Evolutionary conservation across 1,284 basidiomycete genomes (phyloP), one percentile per base, ranked within the genome.

Genomic region (Cutaneotrichosporon sp.): DNA sequence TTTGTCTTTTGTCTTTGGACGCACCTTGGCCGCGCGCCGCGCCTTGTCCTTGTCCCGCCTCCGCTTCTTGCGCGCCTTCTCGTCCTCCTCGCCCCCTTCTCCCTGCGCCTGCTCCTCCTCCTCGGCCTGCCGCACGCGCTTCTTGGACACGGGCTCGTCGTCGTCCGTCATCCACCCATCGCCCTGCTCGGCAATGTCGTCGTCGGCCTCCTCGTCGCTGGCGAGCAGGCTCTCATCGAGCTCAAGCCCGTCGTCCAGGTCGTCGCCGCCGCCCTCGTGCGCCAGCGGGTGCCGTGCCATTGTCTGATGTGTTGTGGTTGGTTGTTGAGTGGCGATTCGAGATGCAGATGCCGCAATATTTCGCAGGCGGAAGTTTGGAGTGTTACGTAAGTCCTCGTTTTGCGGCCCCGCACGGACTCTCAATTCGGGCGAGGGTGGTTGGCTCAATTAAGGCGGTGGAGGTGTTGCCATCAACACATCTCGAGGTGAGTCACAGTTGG

Each of bases 191-290:
- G 65, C 60, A 10, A 16, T 13, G 3, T 61, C 60, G 2, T 34
- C 54, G 22, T 24, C 60, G 18, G 54, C 68, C 52, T 68, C 67
- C 38, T 62, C 62, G 46, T 68, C 68, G 24, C 29, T 36, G 0
- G 67, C 65, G 3, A 60, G 64, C 25, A 69, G 64, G 31, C 69
- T 68, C n/a, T 67, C 59, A 42, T 70, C 71, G 18, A 71, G 68
- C 50, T 75, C 74, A 49, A 75, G 72, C 24, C 64, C 73, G 62
- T 79, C 75, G 62, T 79, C 78, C 14, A 77, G 69, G 60, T 77
- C 75, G 60, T 79, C 76, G 20, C 74, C 75, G 38, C 67, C 70
- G 8, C 59, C 58, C 18, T 63, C 49, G 56, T 49, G 61, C 34
- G 51, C 51, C 1, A 43, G 47, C 27, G n/a, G 59, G 53, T 46